These are phyloP conservation scores for Pterulicium gracile DNA, from an alignment of 1,284 basidiomycete species.

Conservation along the genomic window DNA sequence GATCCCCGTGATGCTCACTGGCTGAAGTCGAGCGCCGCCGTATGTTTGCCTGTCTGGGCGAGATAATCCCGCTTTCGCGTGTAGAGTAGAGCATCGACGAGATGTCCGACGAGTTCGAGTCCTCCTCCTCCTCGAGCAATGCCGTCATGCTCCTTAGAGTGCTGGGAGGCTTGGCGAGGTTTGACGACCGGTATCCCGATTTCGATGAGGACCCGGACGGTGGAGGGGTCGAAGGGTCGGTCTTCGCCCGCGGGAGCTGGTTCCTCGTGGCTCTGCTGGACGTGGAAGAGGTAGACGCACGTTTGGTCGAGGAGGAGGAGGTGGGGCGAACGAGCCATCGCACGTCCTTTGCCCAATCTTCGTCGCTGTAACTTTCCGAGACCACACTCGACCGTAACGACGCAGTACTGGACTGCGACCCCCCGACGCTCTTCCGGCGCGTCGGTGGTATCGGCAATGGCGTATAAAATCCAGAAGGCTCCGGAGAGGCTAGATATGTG, in stretches of 20 bases:
- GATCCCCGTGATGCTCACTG: neutral
- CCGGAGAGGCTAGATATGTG: neutral
- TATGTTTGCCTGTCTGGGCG: conserved; percentile 1
- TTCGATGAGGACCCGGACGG: neutral
- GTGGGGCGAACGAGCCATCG: neutral
- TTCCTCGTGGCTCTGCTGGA: neutral
- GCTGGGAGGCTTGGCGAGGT: conserved; percentile 16
- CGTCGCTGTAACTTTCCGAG: neutral
- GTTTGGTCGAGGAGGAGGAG: neutral
- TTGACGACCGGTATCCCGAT: neutral
- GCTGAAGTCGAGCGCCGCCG: neutral
- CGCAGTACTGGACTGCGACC: neutral
- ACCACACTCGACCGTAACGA: neutral
- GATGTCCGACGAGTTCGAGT: conserved; percentile 15
- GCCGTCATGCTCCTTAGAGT: conserved; percentile 46
- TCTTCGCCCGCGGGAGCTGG: too few relatives aligned
- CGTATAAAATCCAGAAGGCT: neutral
- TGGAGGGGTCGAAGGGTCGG: too few relatives aligned
- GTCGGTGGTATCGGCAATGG: neutral
- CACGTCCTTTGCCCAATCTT: conserved; percentile 1
- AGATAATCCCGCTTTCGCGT: conserved; percentile 17
- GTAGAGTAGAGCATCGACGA: conserved; percentile 1
- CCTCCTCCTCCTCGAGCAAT: conserved; percentile 45
- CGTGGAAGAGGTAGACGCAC: neutral
- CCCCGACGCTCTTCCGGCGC: neutral